These are phyloP conservation scores for Penicillium sp. DNA, from an alignment of 2,329 filamentous ascomycete genomes.

Conservation along the genomic window DNA sequence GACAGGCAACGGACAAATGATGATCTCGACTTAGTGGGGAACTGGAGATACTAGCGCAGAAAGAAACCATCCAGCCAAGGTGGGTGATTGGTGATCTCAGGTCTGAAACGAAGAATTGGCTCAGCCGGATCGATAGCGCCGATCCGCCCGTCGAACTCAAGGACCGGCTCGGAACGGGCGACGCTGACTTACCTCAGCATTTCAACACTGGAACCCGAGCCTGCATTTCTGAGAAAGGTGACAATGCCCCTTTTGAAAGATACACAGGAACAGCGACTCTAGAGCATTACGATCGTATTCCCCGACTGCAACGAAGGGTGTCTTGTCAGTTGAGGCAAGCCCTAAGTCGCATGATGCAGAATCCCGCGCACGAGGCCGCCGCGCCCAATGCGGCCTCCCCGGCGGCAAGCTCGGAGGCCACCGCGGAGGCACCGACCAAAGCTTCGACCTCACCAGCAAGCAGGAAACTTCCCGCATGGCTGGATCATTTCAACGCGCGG, in stretches of 20 bases:
- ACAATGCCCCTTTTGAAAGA: no score
- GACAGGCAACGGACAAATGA: no score
- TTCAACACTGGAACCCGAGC: no score
- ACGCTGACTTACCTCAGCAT: conserved; percentile 1
- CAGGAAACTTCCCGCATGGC: conserved; percentile 22
- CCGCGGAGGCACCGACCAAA: conserved; percentile 4
- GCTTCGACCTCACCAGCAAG: conserved; percentile 3
- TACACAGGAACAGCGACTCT: no score
- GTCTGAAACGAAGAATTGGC: conserved; percentile 1
- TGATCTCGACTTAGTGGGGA: no score
- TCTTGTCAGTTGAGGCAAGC: no score
- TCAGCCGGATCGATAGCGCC: conserved; percentile 13
- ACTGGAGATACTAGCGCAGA: no score
- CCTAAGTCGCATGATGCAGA: conserved; percentile 4
- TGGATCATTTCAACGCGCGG: conserved; percentile 44
- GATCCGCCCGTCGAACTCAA: conserved; percentile 5
- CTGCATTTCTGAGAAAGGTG: no score
- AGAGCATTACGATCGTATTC: no score
- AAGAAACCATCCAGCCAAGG: no score
- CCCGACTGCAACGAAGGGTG: no score
- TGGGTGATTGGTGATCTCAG: no score
- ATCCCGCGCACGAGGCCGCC: conserved; percentile 7
- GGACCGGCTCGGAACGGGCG: not conserved
- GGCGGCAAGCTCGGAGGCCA: conserved; percentile 4
- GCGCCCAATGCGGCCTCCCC: conserved; percentile 4